A percentile compares a stretch with the other conserved stretches of the same genome.
phyloP scores from a whole-genome alignment of 2,329 filamentous ascomycete species.

The Aspergillus sp. region DNA sequence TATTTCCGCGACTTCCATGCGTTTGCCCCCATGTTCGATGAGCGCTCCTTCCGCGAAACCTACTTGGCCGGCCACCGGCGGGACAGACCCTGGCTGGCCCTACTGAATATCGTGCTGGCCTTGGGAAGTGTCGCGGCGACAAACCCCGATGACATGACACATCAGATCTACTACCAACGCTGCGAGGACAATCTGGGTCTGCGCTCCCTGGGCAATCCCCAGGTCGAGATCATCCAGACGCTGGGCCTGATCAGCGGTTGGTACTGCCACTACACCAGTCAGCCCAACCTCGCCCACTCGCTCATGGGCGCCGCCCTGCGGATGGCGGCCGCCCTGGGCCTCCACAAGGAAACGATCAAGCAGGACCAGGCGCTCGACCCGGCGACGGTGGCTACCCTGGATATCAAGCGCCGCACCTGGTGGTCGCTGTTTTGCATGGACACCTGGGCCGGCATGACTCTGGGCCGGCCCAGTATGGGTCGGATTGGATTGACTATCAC shows the following conservation, averaged over 20 bases:
- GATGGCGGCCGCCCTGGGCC: slow-evolving; percentile 69
- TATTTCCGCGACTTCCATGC: slow-evolving; percentile 73
- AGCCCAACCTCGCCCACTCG: slow-evolving; percentile 73
- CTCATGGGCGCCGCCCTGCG: slow-evolving; percentile 69
- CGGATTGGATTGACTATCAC: slow-evolving; percentile 67
- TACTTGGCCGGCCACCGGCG: slow-evolving; percentile 62
- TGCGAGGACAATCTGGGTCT: slow-evolving; percentile 68
- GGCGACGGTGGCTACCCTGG: slow-evolving; percentile 52
- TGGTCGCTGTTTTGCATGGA: slow-evolving; percentile 74
- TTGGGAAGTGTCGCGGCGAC: slow-evolving; percentile 70
- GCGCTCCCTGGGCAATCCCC: slow-evolving; percentile 67
- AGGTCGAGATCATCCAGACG: slow-evolving; percentile 72
- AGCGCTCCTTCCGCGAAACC: slow-evolving; percentile 67
- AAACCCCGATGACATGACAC: slow-evolving; percentile 61
- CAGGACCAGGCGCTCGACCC: slow-evolving; percentile 42
- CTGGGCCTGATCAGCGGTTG: slow-evolving; percentile 70
- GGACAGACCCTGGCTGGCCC: slow-evolving; percentile 68
- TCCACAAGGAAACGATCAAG: slow-evolving; percentile 63
- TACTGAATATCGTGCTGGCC: slow-evolving; percentile 75
- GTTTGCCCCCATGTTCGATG: slow-evolving; percentile 72
- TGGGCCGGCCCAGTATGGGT: slow-evolving; percentile 68
- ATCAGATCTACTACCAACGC: slow-evolving; percentile 68
- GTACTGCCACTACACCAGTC: slow-evolving; percentile 76
- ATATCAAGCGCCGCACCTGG: slow-evolving; percentile 68
- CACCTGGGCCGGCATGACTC: slow-evolving; percentile 70